These are phyloP conservation scores for Tritrichomonas musculus DNA, from an alignment of 208 protist genomes.

Conservation along the genomic window DNA sequence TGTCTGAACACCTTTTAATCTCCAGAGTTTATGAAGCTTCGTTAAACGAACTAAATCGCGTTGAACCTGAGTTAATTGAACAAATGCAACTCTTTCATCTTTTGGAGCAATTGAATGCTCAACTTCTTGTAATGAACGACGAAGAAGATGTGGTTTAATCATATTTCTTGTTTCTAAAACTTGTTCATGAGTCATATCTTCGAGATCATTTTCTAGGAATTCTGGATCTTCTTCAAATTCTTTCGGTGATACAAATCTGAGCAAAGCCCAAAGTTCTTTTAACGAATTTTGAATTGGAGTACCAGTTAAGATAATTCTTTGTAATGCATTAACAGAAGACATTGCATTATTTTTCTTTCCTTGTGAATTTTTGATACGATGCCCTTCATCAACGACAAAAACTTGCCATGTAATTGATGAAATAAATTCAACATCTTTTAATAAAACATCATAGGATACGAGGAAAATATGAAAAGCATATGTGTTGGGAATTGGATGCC, in stretches of 20 bases:
- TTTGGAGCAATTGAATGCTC: conserved; percentile 43
- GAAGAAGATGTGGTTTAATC: neutral
- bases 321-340: neutral
- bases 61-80: conserved; percentile 42
- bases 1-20: neutral
- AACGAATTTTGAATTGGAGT: conserved; percentile 60
- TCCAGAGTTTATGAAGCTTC: neutral
- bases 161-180: neutral
- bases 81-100: conserved; percentile 46
- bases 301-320: conserved; percentile 50
- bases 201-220: conserved; percentile 34
- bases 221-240: conserved; percentile 57
- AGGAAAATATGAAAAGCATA: conserved; percentile 24
- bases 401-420: conserved; percentile 54
- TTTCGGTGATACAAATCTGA: conserved; percentile 69
- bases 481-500: neutral
- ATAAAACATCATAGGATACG: neutral
- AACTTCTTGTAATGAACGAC: conserved; percentile 25
- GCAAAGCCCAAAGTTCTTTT: conserved; percentile 65
- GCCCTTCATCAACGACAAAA: conserved; percentile 68
- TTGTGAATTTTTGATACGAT: conserved; percentile 51
- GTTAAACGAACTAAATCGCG: neutral
- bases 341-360: conserved; percentile 31
- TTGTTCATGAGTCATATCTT: neutral
- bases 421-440: neutral